Conservation (phyloP, 1,284 basidiomycete genomes). For the Lentinula novae-zelandiae region DNA sequence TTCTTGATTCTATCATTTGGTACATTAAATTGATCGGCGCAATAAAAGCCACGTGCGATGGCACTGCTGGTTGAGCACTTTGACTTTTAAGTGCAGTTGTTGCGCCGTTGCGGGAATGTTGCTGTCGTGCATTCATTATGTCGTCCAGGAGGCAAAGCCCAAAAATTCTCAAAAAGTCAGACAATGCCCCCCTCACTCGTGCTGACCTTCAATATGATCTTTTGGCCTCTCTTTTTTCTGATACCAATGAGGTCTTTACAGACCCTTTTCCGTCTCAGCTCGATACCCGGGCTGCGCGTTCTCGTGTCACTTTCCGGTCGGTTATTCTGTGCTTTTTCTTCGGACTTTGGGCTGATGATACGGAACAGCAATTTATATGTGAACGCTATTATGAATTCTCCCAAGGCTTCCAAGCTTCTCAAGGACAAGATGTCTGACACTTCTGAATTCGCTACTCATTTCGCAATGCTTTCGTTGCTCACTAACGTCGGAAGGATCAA, state of each 20-base stretch:
- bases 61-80: background rate
- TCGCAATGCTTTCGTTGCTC: slow-evolving; percentile 72
- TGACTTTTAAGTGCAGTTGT: background rate
- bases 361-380: slow-evolving; percentile 78
- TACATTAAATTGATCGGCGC: background rate
- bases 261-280: slow-evolving; percentile 46
- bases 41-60: background rate
- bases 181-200: slow-evolving; percentile 59
- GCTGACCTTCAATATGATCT: slow-evolving; percentile 76
- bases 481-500: slow-evolving; percentile 82
- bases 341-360: slow-evolving; percentile 18
- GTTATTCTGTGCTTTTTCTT: background rate
- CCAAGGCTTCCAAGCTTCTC: slow-evolving; percentile 53
- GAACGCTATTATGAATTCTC: slow-evolving; percentile 63
- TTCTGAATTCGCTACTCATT: slow-evolving; percentile 66
- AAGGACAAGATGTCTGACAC: slow-evolving; percentile 70
- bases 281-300: slow-evolving; percentile 24
- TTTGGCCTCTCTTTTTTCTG: slow-evolving; percentile 63
- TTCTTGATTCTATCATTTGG: background rate
- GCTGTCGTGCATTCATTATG: background rate
- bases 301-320: slow-evolving; percentile 12
- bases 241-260: slow-evolving; percentile 59
- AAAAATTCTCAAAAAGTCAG: slow-evolving; percentile 48
- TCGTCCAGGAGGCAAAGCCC: slow-evolving; percentile 6
- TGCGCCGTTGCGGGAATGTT: background rate